Conservation (phyloP, 306 rosid genomes). For the Rubus parviflorus region DNA sequence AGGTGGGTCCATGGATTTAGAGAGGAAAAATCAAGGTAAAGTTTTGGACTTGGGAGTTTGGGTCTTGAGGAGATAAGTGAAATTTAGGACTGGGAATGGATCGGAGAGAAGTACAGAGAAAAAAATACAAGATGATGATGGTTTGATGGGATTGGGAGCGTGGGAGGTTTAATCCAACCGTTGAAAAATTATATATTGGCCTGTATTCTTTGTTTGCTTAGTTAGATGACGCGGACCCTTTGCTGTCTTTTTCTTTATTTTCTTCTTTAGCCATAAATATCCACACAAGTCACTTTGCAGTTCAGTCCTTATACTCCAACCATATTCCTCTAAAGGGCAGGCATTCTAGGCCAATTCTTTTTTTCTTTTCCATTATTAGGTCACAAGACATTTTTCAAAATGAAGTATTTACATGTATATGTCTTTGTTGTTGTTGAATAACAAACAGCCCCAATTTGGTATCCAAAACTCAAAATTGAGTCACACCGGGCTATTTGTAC, state of each 20-base stretch:
- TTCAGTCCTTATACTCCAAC: background rate
- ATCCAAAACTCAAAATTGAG: too few species aligned
- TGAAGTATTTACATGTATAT: too few species aligned
- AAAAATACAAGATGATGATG: slow-evolving; percentile 19
- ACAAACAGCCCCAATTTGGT: too few species aligned
- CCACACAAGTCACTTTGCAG: slow-evolving; percentile 8
- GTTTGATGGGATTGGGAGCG: slow-evolving; percentile 13
- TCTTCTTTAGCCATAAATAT: background rate
- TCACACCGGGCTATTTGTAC: too few species aligned
- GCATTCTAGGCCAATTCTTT: too few species aligned
- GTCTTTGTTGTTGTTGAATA: too few species aligned
- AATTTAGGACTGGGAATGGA: background rate
- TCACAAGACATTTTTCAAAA: too few species aligned
- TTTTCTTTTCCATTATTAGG: too few species aligned
- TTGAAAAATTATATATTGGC: slow-evolving; percentile 2
- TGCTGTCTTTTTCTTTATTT: slow-evolving; percentile 18
- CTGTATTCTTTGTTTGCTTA: background rate
- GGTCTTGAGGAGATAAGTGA: background rate
- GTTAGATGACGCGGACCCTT: slow-evolving; percentile 34
- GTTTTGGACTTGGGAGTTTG: background rate
- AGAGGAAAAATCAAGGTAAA: background rate
- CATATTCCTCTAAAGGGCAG: background rate
- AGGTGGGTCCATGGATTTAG: slow-evolving; percentile 57
- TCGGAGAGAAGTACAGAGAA: slow-evolving; percentile 2
- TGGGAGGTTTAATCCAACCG: slow-evolving; percentile 33